Evolutionary conservation across 441 rosid genomes (phyloP), one percentile per base, ranked within the genome.

Genomic region (Geranium incanum): DNA sequence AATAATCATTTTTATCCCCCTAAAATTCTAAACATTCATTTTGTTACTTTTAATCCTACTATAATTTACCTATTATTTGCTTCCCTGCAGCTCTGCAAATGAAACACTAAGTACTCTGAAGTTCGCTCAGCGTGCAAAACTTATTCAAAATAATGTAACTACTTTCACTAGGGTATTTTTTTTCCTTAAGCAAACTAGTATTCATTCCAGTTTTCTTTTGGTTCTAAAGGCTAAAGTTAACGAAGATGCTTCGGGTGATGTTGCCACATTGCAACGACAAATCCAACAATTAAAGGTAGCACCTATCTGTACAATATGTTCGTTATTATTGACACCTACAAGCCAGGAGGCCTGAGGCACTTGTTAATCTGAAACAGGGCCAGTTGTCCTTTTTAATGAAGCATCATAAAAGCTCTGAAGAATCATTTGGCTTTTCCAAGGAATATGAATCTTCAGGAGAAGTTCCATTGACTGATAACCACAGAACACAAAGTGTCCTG

Each of bases 71-170:
- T 59, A 78, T 77, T 90, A 64, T 74, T 94, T 69, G 89, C 67
- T 64, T 33, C 39, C 67, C 71, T 81, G 78, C 85, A 93, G 98
- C 79, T 91, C 94, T 78, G 89, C 96, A 70, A 89, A 90, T 13
- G 99, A 95, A 84, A 95, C 99, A 36, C 82, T 95, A 19, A 93
- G 91, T 78, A 95, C 98, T 19, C 85, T 93, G 69, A 95, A 91
- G 86, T 95, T 95, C 84, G 98, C 97, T 73, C 99, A 93, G 86
- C 82, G 99, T 75, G 99, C 98, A 70, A 95, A 93, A 82, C 89
- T 93, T 75, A 95, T 95, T 69, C 93, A 91, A 76, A 95, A 95
- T 74, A 93, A 95, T 77, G 99, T 95, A 84, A 86, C 89, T 73
- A 79, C 76, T 39, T 36, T 67, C 57, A 48, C 57, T 33, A 15